Conservation (phyloP, 2,329 filamentous ascomycete genomes). For the Chalara sp. region DNA sequence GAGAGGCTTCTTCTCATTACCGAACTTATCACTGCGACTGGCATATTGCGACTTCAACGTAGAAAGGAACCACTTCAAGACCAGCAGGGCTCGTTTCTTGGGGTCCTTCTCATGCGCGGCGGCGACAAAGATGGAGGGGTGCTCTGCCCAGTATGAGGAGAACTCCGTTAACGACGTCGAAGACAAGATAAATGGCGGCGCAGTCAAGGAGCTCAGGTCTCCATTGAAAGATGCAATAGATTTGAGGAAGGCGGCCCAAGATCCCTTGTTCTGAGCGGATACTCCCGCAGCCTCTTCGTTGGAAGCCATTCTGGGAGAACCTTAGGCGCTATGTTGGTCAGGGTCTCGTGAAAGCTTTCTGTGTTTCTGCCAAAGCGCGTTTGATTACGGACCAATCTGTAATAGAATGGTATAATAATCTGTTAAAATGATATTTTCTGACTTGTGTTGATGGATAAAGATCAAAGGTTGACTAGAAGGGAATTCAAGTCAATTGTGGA, state of each 20-base stretch:
- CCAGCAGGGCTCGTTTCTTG: slow-evolving; percentile 73
- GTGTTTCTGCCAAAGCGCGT: no score
- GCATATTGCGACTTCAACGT: slow-evolving; percentile 84
- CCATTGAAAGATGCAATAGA: slow-evolving; percentile 79
- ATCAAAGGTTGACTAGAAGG: no score
- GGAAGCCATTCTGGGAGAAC: slow-evolving; percentile 17
- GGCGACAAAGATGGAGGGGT: slow-evolving; percentile 71
- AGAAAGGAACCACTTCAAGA: slow-evolving; percentile 94
- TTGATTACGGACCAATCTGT: no score
- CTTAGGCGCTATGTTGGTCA: no score
- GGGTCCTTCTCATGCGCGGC: slow-evolving; percentile 74
- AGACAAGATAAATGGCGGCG: slow-evolving; percentile 76
- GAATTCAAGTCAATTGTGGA: no score
- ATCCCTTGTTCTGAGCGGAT: slow-evolving; percentile 24
- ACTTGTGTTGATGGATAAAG: no score
- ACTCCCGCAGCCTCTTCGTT: slow-evolving; percentile 24
- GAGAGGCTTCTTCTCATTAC: slow-evolving; percentile 94
- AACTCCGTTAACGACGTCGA: slow-evolving; percentile 74
- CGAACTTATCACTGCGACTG: slow-evolving; percentile 67
- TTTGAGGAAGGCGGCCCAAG: slow-evolving; percentile 30
- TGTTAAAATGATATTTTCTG: no score
- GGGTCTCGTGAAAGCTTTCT: no score
- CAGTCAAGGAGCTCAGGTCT: slow-evolving; percentile 73
- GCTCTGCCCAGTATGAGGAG: slow-evolving; percentile 77
- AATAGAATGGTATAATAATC: no score